Conservation (phyloP, 805 yeast genomes). For the Starmerella vitae region DNA sequence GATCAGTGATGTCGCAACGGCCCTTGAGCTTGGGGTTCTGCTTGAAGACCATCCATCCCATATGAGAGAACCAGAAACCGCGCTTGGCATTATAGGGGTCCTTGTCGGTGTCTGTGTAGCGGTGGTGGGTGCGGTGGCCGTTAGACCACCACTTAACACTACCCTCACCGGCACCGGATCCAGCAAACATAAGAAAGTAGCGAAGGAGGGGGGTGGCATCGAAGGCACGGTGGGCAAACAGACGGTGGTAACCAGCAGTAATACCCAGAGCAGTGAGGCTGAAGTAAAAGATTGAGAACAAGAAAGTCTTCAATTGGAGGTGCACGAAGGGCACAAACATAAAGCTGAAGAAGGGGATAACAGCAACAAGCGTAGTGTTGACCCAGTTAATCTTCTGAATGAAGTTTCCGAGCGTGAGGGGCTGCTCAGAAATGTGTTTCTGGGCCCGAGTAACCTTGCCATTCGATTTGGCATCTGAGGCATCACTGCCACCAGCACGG, state of each 20-base stretch:
- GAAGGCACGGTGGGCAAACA: conserved; percentile 54
- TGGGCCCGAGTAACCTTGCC: conserved; percentile 18
- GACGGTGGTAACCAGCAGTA: conserved; percentile 73
- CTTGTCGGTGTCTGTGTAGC: conserved; percentile 71
- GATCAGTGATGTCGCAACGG: conserved; percentile 53
- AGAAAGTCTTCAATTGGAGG: conserved; percentile 38
- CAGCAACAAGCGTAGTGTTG: conserved; percentile 42
- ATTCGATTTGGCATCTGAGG: conserved; percentile 10
- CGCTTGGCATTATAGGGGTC: conserved; percentile 79
- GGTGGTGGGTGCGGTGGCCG: conserved; percentile 80
- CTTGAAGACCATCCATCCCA: conserved; percentile 72
- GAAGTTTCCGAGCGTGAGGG: conserved; percentile 65
- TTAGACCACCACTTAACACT: conserved; percentile 67
- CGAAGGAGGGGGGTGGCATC: conserved; percentile 35
- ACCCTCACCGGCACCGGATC: conserved; percentile 65
- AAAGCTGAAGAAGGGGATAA: conserved; percentile 43
- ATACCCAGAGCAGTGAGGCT: conserved; percentile 52
- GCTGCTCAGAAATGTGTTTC: conserved; percentile 53
- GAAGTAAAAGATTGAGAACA: conserved; percentile 44
- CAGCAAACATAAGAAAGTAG: conserved; percentile 42
- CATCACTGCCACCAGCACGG: conserved; percentile 16
- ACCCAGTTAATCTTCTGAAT: conserved; percentile 64
- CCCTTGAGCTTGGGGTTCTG: conserved; percentile 54
- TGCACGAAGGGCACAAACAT: conserved; percentile 33
- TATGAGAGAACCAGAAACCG: conserved; percentile 69